Base-by-base conservation (phyloP, 176 grass and related monocot species). In the Canna indica region DNA sequence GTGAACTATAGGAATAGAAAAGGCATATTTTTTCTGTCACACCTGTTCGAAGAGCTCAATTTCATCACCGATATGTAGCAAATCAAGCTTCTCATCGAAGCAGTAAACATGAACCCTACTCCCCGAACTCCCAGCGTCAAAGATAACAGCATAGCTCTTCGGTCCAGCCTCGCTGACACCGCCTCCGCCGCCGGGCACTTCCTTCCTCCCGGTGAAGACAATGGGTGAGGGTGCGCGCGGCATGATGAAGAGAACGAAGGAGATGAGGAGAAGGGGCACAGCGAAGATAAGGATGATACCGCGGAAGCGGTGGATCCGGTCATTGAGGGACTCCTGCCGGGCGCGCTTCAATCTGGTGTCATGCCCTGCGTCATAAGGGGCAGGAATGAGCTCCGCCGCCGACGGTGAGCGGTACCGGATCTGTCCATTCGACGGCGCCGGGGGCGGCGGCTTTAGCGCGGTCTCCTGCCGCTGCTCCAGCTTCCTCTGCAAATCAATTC, bases 41-140 rank as follows among this genome's bases (percentile, higher is more conserved):
- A 96, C 92, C 92, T 96, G 85, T 36, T 87, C 71, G 84, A 91
- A 96, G 32, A 96, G 79, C 81, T 96, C 92, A 71, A 91, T 91
- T 71, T 89, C 88, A 47, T 82, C 85, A 25, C 88, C 92, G 42
- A 96, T 88, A 56, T 84, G 81, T 22, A 91, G 64, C 70, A 96
- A 75, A 76, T 91, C 83, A 71, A 96, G 79, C 32, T 85, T 89
- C 72, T 60, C 72, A 45, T 96, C 83, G 67, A 96, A 96, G 79
- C 83, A 81, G 74, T 89, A 91, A 0, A 96, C 92, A 76, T 96
- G 92, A 50, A 96, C 92, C 75, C 92, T 82, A 74, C 92, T 96
- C 59, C 92, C 92, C 5, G 92, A 96, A 83, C 92, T 96, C 35
- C 92, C 92, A 1, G 88, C 92, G 38, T 96, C 92, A 57, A 96